These are phyloP conservation scores for Cymbopogon flexuosus DNA, from an alignment of 202 grass and related monocot genomes.

Conservation along the genomic window DNA sequence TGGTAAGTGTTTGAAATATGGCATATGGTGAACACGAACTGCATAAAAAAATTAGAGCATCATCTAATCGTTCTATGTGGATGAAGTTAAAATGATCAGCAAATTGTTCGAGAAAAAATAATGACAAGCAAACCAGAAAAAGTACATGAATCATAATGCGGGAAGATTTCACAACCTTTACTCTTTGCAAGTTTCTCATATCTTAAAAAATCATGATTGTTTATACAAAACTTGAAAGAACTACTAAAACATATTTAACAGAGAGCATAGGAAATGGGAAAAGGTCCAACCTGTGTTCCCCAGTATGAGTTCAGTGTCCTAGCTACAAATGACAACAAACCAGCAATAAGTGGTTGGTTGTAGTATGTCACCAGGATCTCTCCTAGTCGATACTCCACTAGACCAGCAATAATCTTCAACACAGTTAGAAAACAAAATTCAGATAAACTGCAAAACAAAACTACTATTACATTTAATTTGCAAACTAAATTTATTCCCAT, in stretches of 20 bases:
- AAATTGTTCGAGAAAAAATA: not conserved
- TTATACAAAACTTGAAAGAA: slow-evolving; percentile 17
- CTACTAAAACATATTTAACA: slow-evolving; percentile 8
- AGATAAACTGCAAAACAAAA: slow-evolving; percentile 1
- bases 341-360: slow-evolving; percentile 71
- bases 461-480: not conserved
- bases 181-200: not conserved
- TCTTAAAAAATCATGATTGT: not conserved
- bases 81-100: not conserved
- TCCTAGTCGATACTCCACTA: slow-evolving; percentile 82
- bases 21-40: not conserved
- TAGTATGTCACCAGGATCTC: slow-evolving; percentile 69
- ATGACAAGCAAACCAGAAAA: not conserved
- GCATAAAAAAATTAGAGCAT: not conserved
- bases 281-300: slow-evolving; percentile 82
- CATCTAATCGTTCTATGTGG: not conserved
- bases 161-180: not conserved
- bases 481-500: not conserved
- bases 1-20: not conserved
- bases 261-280: slow-evolving; percentile 1
- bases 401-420: slow-evolving; percentile 81
- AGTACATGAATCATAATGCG: slow-evolving; percentile 1
- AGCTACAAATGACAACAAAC: slow-evolving; percentile 69
- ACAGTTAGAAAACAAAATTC: slow-evolving; percentile 26
- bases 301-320: slow-evolving; percentile 91